Base-by-base conservation (phyloP, 352 stramenopile species). In the Blastocystis sp. region DNA sequence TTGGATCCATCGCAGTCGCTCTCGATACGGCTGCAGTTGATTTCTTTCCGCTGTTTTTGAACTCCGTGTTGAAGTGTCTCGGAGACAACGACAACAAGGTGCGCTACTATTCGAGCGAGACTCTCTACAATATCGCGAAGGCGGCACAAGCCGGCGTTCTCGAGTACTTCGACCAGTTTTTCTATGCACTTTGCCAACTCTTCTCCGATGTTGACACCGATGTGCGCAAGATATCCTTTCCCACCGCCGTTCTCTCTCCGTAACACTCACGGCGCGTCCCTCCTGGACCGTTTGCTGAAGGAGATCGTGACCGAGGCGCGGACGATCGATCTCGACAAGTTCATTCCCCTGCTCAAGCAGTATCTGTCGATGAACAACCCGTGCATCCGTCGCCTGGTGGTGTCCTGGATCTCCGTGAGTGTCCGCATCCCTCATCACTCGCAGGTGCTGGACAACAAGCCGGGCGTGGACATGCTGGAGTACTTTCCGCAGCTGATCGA, bases 161-260 rank as follows among this genome's bases (percentile, higher is more conserved):
- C 53, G 90, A 92, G 88, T 94, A 94, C 87, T 95, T 95, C 86
- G 94, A 95, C 88, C 91, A 94, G 88, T 94, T 95, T 85, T 95
- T 95, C 73, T 92, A 95, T 46, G 69, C 69, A 7, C n/a, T 88
- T 21, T 85, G 48, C 7, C 76, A 92, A 87, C 87, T 95, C 21
- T 95, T 94, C 86, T 91, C 92, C 0, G 92, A 95, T 56, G 92
- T 95, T 24, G 91, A 95, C 49, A 91, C 94, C 18, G 92, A 95
- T 86, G 92, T 95, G 32, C 94, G 94, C 87, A 95, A 95, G 51
- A 81, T 81, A 81, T 81, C 69, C 69, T 81, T 81, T 3, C n/a
- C 3, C n/a, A 27, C 48, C 14, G 24, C 42, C 9, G 14, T 65
- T 8, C 14, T 40, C 49, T 27, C 14, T 27, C 42, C 27, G 8